phyloP scores from a whole-genome alignment of 2,329 filamentous ascomycete genomes.

The Passalora sequoiae region DNA sequence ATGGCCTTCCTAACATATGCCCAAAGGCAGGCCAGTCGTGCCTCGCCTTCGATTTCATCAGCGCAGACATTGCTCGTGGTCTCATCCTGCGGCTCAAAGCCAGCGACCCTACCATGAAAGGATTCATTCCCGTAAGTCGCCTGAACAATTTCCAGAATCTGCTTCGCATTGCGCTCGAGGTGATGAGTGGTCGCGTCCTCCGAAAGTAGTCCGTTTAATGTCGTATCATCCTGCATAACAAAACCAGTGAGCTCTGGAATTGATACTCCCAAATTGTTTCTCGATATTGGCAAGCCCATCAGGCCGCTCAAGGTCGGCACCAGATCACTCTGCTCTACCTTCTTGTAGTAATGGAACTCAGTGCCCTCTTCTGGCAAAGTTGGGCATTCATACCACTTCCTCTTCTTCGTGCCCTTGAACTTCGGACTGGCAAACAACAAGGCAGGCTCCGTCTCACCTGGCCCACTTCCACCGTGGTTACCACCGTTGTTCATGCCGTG shows the following conservation, averaged over 20 bases:
- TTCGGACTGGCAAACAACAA: constrained; percentile 60
- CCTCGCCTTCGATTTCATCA: constrained; percentile 16
- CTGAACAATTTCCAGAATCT: constrained; percentile 71
- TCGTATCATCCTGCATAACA: constrained; percentile 48
- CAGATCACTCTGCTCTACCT: constrained; percentile 90
- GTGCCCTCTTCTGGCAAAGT: constrained; percentile 49
- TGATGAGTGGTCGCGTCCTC: constrained; percentile 51
- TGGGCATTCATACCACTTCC: constrained; percentile 43
- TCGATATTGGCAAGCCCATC: constrained; percentile 79
- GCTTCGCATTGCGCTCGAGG: constrained; percentile 70
- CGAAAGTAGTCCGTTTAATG: constrained; percentile 7
- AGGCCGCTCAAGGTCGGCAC: constrained; percentile 83
- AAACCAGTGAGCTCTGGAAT: constrained; percentile 73
- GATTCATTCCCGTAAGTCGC: constrained; percentile 56
- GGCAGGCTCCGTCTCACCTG: constrained; percentile 90
- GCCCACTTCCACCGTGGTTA: constrained; percentile 90
- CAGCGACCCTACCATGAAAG: constrained; percentile 13
- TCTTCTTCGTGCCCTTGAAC: constrained; percentile 19
- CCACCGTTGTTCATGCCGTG: constrained; percentile 99
- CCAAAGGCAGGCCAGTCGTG: constrained; percentile 26
- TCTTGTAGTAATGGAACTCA: constrained; percentile 77
- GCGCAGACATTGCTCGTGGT: constrained; percentile 13
- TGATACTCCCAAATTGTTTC: constrained; percentile 84
- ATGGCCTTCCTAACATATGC: constrained; percentile 8
- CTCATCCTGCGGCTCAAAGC: constrained; percentile 2